phyloP scores from a whole-genome alignment of 2,329 filamentous ascomycete genomes.

The Aspergillus pseudonomiae region DNA sequence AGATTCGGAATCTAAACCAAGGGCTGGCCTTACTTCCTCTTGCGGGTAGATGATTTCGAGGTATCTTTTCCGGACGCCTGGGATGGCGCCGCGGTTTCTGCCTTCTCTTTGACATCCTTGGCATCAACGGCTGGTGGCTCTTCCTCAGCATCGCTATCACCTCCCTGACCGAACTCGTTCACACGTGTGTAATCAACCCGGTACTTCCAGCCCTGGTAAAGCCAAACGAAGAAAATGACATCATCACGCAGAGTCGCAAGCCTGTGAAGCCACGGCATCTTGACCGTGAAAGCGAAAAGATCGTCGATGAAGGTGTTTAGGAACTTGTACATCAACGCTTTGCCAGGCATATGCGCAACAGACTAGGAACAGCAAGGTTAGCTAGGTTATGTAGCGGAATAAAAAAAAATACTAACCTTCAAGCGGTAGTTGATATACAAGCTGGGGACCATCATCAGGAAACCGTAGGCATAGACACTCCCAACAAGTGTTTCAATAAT shows the following conservation, averaged over 20 bases:
- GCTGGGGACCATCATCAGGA: constrained; percentile 97
- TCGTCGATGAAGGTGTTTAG: constrained; percentile 99
- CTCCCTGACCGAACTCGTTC: constrained; percentile 97
- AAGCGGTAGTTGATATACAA: constrained; percentile 99
- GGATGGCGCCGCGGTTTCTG: constrained; percentile 19
- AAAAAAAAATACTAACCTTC: constrained; percentile 59
- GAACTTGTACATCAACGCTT: constrained; percentile 98
- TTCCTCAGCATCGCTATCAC: constrained; percentile 75
- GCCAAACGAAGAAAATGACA: constrained; percentile 95
- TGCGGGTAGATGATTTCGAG: constrained; percentile 33
- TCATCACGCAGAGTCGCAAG: constrained; percentile 92
- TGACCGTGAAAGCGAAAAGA: constrained; percentile 97
- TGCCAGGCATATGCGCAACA: constrained; percentile 94
- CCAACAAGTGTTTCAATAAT: constrained; percentile 93
- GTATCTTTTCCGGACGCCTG: constrained; percentile 34
- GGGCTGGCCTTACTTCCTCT: constrained; percentile 36
- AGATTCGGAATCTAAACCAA: neutral
- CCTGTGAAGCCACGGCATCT: constrained; percentile 94
- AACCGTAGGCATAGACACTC: constrained; percentile 95
- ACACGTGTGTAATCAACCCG: constrained; percentile 87
- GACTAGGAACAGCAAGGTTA: constrained; percentile 43
- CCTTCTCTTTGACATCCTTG: constrained; percentile 10
- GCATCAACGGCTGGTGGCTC: constrained; percentile 38
- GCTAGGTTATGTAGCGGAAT: constrained; percentile 2
- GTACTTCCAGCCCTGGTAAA: constrained; percentile 94